Evolutionary conservation across 768 basidiomycete species (phyloP), one percentile per base, ranked within the genome.

Genomic region (Amanita molliuscula): DNA sequence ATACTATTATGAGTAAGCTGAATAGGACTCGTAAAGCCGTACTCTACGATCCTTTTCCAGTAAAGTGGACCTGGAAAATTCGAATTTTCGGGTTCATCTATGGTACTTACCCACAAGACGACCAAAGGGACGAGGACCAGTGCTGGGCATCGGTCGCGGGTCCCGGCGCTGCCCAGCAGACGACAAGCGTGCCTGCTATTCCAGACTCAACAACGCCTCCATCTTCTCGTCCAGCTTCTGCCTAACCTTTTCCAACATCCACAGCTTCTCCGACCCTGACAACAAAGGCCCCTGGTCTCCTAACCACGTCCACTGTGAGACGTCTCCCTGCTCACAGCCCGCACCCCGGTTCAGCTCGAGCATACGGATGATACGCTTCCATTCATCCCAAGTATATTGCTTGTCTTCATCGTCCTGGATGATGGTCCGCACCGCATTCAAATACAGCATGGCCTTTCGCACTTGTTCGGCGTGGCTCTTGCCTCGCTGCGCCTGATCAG

Each of bases 241-340:
- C 44, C 65, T 68, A 11, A 72, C 48, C 53, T 62, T 65, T 23
- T 59, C 57, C 18, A 73, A 50, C 3, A 73, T 45, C 71, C 71
- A 71, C 49, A 68, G 60, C 16, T 65, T 64, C 53, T 71, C 71
- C 8, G 61, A 62, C 4, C 59, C 55, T 6, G 52, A 18, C 47
- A 71, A 65, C 26, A 73, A 56, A 18, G 71, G 70, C 6, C 71
- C 69, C 0, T 68, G 60, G 47, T 71, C 69, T 0, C 61, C 62
- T 26, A 71, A 53, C 71, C 69, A 72, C 2, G 65, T 54, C 64
- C 57, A 60, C 10, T 57, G 29, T 28, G 52, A 11, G 18, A 37
- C 23, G 23, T 55, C 36, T 37, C 48, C 45, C 16, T 37, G 46
- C 29, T 47, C 36, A 25, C 31, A 48, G 31, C 18, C 37, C 18